Percentiles rank a stretch among this genome's conserved stretches.
These are phyloP conservation scores for Rostrohypoxylon terebratum DNA, from an alignment of 495 filamentous ascomycete species.

Conservation along the genomic window DNA sequence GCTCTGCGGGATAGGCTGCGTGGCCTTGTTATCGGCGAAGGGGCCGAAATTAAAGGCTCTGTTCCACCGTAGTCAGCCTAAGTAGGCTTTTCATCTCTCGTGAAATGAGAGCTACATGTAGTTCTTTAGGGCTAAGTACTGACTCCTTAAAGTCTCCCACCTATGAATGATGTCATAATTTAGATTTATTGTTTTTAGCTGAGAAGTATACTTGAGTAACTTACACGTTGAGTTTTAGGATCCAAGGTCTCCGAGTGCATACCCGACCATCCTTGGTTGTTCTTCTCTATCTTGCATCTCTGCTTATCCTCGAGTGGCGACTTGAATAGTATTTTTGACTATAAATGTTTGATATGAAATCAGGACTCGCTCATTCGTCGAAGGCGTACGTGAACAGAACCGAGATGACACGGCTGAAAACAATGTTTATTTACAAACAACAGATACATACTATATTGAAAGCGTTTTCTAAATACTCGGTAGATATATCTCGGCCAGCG, in stretches of 20 bases:
- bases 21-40: constrained; percentile 75
- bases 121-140: no score
- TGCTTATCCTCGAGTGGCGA: constrained; percentile 78
- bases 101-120: neutral
- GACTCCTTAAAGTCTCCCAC: constrained; percentile 95
- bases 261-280: constrained; percentile 88
- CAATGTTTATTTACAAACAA: neutral
- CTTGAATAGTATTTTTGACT: constrained; percentile 84
- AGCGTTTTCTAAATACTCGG: constrained; percentile 72
- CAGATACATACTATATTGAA: constrained; percentile 74
- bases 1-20: constrained; percentile 79
- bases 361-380: neutral
- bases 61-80: constrained; percentile 2
- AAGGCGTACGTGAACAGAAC: neutral
- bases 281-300: constrained; percentile 75
- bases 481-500: constrained; percentile 72
- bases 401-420: neutral
- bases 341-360: constrained; percentile 20
- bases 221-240: constrained; percentile 82
- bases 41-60: constrained; percentile 94
- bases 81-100: neutral
- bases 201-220: constrained; percentile 21
- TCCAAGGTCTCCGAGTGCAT: constrained; percentile 93
- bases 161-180: constrained; percentile 55
- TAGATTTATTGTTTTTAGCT: neutral